Conservation (phyloP, 805 yeast species). For the Cyberlindnera amylophila region DNA sequence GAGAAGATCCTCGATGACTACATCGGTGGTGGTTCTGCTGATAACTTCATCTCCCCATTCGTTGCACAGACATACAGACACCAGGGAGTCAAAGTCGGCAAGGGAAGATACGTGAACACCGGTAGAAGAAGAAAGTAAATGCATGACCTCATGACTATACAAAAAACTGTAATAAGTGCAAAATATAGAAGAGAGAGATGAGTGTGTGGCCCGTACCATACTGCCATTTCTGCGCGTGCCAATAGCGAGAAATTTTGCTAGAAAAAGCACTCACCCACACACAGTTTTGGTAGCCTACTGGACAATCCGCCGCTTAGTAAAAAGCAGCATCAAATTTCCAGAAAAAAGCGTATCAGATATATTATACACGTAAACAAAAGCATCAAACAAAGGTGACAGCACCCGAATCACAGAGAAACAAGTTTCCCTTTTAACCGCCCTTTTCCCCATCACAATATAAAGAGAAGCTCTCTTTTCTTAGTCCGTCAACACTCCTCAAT, state of each 20-base stretch:
- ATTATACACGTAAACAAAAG: too few relatives aligned
- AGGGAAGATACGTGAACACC: conserved; percentile 77
- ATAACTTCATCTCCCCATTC: conserved; percentile 86
- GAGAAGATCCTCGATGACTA: conserved; percentile 84
- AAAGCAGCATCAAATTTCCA: neutral
- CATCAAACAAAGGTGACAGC: too few relatives aligned
- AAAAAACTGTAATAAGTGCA: neutral
- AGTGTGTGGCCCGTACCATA: too few relatives aligned
- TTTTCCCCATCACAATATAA: too few relatives aligned
- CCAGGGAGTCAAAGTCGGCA: conserved; percentile 76
- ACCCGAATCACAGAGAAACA: neutral
- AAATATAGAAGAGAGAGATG: neutral
- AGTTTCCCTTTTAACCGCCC: neutral
- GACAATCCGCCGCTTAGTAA: too few relatives aligned
- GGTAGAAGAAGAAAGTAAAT: conserved; percentile 34
- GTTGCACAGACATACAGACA: conserved; percentile 57
- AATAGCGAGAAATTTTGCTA: neutral
- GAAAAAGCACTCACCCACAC: neutral
- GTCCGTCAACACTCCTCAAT: too few relatives aligned
- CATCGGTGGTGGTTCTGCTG: conserved; percentile 93
- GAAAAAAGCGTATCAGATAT: too few relatives aligned
- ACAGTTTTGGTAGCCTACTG: too few relatives aligned
- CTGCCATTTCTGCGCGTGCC: neutral
- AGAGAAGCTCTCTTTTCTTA: too few relatives aligned
- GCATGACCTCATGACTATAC: neutral